Conservation (phyloP, 352 stramenopile genomes). For the Pythium phragmiticola region DNA sequence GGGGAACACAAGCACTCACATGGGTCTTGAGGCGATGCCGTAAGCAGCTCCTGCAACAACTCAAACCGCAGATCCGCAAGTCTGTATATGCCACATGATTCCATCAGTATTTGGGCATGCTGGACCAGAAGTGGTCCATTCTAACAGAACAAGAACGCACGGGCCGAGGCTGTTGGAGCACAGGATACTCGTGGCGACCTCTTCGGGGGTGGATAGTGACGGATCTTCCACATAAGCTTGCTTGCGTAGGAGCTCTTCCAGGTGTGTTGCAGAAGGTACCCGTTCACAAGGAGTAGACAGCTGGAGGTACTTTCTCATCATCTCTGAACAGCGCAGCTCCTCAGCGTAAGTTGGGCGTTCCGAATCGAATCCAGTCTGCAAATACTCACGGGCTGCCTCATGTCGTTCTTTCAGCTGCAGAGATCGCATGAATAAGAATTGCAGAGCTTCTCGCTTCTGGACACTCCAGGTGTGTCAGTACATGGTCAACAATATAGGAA, state of each 20-base stretch:
- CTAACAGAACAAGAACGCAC: constrained; percentile 3
- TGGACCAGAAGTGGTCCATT: background rate
- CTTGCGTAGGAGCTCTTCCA: constrained; percentile 21
- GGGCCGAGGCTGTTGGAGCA: constrained; percentile 17
- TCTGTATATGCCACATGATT: constrained; percentile 5
- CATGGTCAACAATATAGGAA: background rate
- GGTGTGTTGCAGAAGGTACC: constrained; percentile 1
- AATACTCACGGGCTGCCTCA: constrained; percentile 37
- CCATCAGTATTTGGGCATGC: background rate
- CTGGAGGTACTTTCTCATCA: constrained; percentile 20
- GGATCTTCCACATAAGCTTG: constrained; percentile 25
- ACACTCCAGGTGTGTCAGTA: background rate
- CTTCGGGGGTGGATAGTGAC: constrained; percentile 17
- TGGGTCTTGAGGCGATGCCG: constrained; percentile 19
- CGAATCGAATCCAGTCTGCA: background rate
- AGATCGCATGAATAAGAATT: constrained; percentile 45
- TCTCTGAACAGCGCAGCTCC: background rate
- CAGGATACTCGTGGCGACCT: constrained; percentile 21
- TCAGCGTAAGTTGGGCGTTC: background rate
- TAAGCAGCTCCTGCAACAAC: constrained; percentile 25
- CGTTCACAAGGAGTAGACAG: constrained; percentile 16
- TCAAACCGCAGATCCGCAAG: constrained; percentile 27
- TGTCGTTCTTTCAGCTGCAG: constrained; percentile 35
- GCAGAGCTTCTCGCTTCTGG: constrained; percentile 44
- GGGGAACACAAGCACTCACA: constrained; percentile 12